These are phyloP conservation scores for Beauveria medogensis DNA, from an alignment of 2,329 filamentous ascomycete species.

Conservation along the genomic window DNA sequence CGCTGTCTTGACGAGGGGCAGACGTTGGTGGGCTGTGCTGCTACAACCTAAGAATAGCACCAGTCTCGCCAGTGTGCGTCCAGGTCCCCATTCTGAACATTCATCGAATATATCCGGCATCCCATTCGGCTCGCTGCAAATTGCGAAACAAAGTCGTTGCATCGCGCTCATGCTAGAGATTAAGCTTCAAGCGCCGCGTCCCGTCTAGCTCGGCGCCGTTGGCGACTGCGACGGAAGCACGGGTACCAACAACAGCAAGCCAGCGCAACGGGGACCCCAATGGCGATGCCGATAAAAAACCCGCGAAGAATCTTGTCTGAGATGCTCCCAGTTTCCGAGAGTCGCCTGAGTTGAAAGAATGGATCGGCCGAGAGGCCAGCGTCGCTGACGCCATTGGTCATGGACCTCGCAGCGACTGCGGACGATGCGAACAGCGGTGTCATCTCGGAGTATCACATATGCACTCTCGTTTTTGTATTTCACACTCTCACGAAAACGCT, in stretches of 20 bases:
- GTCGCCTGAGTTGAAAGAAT: neutral
- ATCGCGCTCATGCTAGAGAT: neutral
- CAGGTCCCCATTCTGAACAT: neutral
- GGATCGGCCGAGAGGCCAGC: neutral
- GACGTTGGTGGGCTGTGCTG: neutral
- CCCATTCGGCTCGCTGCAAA: neutral
- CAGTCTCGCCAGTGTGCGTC: neutral
- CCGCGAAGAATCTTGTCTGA: conserved; percentile 6
- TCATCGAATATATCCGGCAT: neutral
- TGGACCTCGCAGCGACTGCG: neutral
- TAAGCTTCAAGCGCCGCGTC: neutral
- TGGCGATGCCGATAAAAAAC: conserved; percentile 10
- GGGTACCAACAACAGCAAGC: conserved; percentile 11
- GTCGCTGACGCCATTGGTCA: neutral
- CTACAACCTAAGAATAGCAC: neutral
- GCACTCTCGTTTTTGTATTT: neutral
- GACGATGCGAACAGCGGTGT: neutral
- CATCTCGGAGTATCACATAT: neutral
- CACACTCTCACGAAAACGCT: neutral
- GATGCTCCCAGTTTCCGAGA: neutral
- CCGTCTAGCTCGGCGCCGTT: neutral
- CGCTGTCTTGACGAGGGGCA: neutral
- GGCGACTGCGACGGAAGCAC: neutral
- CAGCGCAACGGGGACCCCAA: conserved; percentile 7
- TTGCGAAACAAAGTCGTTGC: neutral